Base-by-base conservation (phyloP, 306 rosid species). In the Trifolium fragiferum region DNA sequence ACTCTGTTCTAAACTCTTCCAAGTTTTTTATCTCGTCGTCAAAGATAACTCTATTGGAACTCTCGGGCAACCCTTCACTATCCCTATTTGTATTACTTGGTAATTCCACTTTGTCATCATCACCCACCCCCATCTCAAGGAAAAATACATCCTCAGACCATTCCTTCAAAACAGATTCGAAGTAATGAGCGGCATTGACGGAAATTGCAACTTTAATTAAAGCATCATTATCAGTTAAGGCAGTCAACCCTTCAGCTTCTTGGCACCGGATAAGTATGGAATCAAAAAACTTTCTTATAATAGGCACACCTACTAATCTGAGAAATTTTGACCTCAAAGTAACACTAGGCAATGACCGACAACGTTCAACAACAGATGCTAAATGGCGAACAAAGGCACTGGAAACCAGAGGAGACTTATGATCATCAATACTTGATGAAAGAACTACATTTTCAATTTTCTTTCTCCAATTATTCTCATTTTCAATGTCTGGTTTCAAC, bases 221-320 rank as follows among this genome's bases (percentile, higher is more conserved):
- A 81, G 91, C 98, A 79, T 83, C 95, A 51, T 94, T 86, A 54
- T 94, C 89, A 44, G 91, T 86, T 74, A 94, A 71, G 72, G 97
- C 98, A 50, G 98, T 91, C 73, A 90, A 71, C 72, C 97, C 98
- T 85, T 94, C 98, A 73, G 98, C 98, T 83, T 94, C 98, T 83
- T 94, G 97, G 90, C 98, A 94, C 72, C 97, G 89, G 70, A 77
- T 12, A 64, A 88, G 85, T 69, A 91, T 76, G 74, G 87, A 84
- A 38, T 83, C 90, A 79, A 79, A 82, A 83, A 87, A 84, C 0
- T 61, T 91, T 47, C 77, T 80, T 79, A 90, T 69, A 58, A 94
- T 82, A 21, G 97, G 95, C 18, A 79, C 66, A 61, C 88, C 97
- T 10, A 70, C 87, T 67, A 81, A 86, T 72, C 84, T 86, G 83